Conservation (phyloP, 106 monocot species). For the Dactylorhiza incarnata region DNA sequence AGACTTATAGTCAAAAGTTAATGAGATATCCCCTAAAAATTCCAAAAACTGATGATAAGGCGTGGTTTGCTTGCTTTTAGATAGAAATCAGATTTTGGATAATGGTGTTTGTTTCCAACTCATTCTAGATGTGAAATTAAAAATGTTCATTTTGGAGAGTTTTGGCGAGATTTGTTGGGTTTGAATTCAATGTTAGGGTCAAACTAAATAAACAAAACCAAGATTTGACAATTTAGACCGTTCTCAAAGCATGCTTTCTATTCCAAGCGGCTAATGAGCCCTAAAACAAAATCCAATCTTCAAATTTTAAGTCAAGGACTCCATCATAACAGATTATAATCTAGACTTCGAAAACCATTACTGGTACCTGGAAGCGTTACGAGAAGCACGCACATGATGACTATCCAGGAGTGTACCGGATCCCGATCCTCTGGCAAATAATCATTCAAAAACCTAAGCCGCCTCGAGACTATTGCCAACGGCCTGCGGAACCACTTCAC, state of each 20-base stretch:
- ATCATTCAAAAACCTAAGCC: conserved; percentile 76
- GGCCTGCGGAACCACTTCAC: conserved; percentile 42
- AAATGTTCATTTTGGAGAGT: too few species aligned
- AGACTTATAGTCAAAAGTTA: background rate
- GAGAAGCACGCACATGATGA: conserved; percentile 64
- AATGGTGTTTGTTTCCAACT: too few species aligned
- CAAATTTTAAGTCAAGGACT: background rate
- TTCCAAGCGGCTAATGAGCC: too few species aligned
- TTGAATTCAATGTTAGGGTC: too few species aligned
- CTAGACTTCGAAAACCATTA: background rate
- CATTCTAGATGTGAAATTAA: too few species aligned
- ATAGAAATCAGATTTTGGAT: too few species aligned
- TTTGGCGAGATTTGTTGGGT: too few species aligned
- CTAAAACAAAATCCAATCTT: background rate
- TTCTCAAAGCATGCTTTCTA: too few species aligned
- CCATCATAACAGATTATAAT: background rate
- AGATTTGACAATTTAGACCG: too few species aligned
- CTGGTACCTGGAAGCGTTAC: conserved; percentile 52
- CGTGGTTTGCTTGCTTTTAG: too few species aligned
- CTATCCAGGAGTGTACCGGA: conserved; percentile 65
- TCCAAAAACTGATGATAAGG: background rate
- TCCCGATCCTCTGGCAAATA: conserved; percentile 96
- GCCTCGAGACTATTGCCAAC: conserved; percentile 22
- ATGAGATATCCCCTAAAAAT: background rate
- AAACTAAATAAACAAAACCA: too few species aligned